Evolutionary conservation across 202 grass and related monocot genomes (phyloP).

Genomic region (Panicum virgatum): DNA sequence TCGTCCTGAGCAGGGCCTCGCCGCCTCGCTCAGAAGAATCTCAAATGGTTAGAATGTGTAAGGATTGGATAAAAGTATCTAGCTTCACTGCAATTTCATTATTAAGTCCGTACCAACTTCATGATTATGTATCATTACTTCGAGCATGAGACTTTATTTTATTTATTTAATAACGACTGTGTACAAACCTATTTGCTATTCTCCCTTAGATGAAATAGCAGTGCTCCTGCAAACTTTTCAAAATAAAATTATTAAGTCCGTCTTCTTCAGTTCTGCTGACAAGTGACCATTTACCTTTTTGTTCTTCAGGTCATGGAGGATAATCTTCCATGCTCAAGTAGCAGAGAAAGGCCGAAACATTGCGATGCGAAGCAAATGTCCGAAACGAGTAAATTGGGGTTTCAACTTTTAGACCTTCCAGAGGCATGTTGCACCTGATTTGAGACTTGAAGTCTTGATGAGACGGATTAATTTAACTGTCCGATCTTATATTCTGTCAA

Average conservation of each 20-base stretch:
- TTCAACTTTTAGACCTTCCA: neutral
- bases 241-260: neutral
- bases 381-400: neutral
- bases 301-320: neutral
- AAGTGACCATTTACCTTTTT: neutral
- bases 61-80: neutral
- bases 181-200: too few species aligned
- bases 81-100: neutral
- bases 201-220: too few species aligned
- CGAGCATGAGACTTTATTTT: too few species aligned
- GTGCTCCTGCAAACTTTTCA: too few species aligned
- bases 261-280: neutral
- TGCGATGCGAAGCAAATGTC: neutral
- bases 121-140: too few species aligned
- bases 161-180: too few species aligned
- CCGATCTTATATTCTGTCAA: neutral
- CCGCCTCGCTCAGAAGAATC: neutral
- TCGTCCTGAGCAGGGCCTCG: neutral
- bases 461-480: neutral
- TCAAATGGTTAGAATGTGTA: neutral
- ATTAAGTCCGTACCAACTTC: neutral
- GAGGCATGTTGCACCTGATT: neutral
- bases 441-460: neutral
- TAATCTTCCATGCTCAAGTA: neutral
- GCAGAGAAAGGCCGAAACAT: constrained; percentile 5